Conservation (phyloP, 495 filamentous ascomycete genomes). For the Chlorociboria aeruginascens region DNA sequence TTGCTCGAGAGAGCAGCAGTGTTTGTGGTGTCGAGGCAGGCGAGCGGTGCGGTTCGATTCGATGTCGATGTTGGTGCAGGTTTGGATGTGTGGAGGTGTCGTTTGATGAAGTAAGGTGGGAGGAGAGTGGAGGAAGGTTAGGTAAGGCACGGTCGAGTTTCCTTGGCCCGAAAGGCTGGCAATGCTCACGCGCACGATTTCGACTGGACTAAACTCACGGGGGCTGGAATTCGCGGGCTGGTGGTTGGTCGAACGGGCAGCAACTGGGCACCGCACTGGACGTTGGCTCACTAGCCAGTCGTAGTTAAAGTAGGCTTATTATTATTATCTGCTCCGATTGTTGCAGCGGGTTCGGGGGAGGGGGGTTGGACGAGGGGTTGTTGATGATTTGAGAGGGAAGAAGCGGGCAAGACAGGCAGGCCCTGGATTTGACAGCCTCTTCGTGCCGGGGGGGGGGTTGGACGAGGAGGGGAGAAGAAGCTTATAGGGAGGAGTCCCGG, state of each 20-base stretch:
- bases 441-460: no score
- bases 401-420: no score
- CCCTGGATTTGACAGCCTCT: no score
- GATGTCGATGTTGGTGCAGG: constrained; percentile 1
- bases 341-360: no score
- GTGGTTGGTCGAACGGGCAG: constrained; percentile 12
- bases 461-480: no score
- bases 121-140: constrained; percentile 4
- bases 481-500: no score
- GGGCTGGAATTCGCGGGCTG: constrained; percentile 4
- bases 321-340: no score
- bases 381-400: no score
- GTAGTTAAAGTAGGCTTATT: no score
- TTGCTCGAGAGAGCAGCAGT: no score
- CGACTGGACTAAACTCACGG: constrained; percentile 14
- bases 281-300: constrained; percentile 1
- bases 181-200: constrained; percentile 19
- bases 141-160: constrained; percentile 13
- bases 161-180: constrained; percentile 21
- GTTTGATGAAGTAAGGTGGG: constrained; percentile 14
- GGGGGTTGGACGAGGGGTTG: no score
- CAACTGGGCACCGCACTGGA: constrained; percentile 1
- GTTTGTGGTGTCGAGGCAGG: not conserved
- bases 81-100: constrained; percentile 14
- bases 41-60: not conserved